Conservation (phyloP, 2,329 filamentous ascomycete genomes). For the Xylariales sp. region DNA sequence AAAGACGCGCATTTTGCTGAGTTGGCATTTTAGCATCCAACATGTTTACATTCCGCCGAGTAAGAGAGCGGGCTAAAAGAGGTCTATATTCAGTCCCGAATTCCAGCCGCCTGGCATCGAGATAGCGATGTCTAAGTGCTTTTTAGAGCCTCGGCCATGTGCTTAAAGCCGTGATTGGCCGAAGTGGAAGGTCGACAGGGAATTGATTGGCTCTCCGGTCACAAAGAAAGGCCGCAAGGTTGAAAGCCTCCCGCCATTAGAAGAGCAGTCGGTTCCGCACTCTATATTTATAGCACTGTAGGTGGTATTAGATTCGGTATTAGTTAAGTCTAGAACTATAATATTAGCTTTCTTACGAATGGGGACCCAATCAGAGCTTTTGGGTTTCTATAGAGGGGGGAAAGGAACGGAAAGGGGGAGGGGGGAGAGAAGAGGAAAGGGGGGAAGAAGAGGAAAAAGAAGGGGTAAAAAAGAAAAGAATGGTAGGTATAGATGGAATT, state of each 20-base stretch:
- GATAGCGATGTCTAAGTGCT: neutral
- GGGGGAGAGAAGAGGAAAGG: too few species aligned
- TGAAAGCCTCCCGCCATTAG: slow-evolving; percentile 8
- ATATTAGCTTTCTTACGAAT: too few species aligned
- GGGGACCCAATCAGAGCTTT: too few species aligned
- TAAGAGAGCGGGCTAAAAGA: too few species aligned
- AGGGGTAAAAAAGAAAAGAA: neutral
- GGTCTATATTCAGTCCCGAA: too few species aligned
- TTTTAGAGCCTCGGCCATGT: neutral
- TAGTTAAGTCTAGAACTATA: too few species aligned
- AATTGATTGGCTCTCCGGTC: slow-evolving; percentile 21
- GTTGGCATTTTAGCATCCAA: neutral
- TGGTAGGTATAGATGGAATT: slow-evolving; percentile 33
- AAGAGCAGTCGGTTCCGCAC: neutral
- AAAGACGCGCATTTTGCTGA: neutral
- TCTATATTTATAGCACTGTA: neutral
- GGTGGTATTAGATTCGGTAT: too few species aligned
- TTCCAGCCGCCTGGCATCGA: neutral
- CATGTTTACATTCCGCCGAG: neutral
- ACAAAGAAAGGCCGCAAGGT: neutral
- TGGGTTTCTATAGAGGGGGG: too few species aligned
- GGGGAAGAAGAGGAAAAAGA: neutral
- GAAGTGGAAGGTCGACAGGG: slow-evolving; percentile 18
- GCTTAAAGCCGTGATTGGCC: neutral
- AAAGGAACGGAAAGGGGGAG: too few species aligned